Percentiles rank a stretch among this genome's conserved stretches.
Conservation (phyloP, 352 stramenopile genomes). For the Hyaloperonospora brassicae region DNA sequence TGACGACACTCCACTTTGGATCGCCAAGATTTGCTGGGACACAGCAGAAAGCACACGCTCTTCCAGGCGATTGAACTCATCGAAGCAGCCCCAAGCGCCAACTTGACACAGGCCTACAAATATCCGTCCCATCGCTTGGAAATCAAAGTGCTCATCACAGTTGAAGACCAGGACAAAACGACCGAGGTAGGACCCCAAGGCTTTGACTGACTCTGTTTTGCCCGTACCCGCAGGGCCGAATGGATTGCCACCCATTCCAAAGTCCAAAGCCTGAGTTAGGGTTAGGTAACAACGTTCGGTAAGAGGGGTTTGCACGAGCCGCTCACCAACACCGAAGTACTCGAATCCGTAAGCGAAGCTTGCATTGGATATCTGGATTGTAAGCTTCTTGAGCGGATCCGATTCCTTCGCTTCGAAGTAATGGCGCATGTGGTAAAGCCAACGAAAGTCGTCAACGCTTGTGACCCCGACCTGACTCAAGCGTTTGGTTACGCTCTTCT, state of each 20-base stretch:
- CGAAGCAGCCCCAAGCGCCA: conserved; percentile 99
- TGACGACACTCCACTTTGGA: conserved; percentile 95
- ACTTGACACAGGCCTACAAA: conserved; percentile 99
- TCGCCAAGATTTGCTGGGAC: conserved; percentile 99
- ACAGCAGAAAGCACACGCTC: conserved; percentile 99
- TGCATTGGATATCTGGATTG: conserved; percentile 96
- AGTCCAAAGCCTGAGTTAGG: conserved; percentile 97
- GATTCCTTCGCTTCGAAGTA: conserved; percentile 88
- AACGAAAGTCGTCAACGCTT: conserved; percentile 93
- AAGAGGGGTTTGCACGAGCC: conserved; percentile 98
- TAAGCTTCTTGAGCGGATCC: conserved; percentile 88
- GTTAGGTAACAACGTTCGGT: conserved; percentile 99
- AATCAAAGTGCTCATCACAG: conserved; percentile 99
- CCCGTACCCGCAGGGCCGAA: conserved; percentile 99
- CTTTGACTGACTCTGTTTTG: conserved; percentile 99
- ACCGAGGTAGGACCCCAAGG: conserved; percentile 96
- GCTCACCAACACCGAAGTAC: conserved; percentile 98
- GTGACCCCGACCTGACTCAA: conserved; percentile 83
- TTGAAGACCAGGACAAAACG: conserved; percentile 99
- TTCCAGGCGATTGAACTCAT: conserved; percentile 99
- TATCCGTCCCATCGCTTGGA: conserved; percentile 98
- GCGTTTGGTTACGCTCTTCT: conserved; percentile 95
- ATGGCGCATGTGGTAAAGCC: conserved; percentile 99
- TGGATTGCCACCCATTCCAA: conserved; percentile 97
- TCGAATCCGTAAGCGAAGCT: conserved; percentile 99